These are phyloP conservation scores for Periconia sp. DNA, from an alignment of 2,329 filamentous ascomycete genomes.

Conservation along the genomic window DNA sequence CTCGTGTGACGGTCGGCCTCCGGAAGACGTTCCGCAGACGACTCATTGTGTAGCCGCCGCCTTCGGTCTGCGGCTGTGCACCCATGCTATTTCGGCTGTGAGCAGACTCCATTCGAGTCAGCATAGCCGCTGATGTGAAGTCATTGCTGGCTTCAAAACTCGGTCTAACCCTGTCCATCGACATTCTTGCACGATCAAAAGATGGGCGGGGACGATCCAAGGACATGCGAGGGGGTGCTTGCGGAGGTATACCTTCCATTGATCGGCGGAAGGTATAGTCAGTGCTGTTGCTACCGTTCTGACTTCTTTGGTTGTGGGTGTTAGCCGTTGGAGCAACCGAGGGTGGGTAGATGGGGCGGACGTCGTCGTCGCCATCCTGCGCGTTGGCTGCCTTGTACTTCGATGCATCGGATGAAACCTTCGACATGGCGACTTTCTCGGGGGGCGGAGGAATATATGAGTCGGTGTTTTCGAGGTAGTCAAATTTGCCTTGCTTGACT, in stretches of 20 bases:
- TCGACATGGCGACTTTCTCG: constrained; percentile 56
- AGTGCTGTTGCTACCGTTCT: constrained; percentile 93
- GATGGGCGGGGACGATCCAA: constrained; percentile 69
- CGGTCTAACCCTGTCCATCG: constrained; percentile 82
- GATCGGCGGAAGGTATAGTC: constrained; percentile 71
- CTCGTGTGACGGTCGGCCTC: constrained; percentile 39
- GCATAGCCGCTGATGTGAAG: constrained; percentile 86
- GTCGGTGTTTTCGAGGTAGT: constrained; percentile 68
- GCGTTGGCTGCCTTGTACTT: constrained; percentile 50
- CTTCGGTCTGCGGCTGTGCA: constrained; percentile 13
- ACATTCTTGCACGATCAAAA: constrained; percentile 85
- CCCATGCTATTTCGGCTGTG: constrained; percentile 40
- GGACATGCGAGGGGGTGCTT: constrained; percentile 33
- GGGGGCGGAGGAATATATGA: constrained; percentile 54
- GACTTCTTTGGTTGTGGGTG: constrained; percentile 76
- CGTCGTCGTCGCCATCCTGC: constrained; percentile 76
- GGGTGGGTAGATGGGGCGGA: constrained; percentile 90
- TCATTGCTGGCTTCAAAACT: constrained; percentile 89
- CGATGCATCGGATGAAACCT: constrained; percentile 64
- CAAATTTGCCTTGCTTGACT: constrained; percentile 80
- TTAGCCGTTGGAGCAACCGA: constrained; percentile 76
- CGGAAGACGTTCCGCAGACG: constrained; percentile 39
- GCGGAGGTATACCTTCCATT: constrained; percentile 32
- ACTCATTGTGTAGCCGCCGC: constrained; percentile 17
- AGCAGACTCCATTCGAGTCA: constrained; percentile 81